Evolutionary conservation across 1,139 yeast species (phyloP).

Genomic region (Protomyces inundatus): DNA sequence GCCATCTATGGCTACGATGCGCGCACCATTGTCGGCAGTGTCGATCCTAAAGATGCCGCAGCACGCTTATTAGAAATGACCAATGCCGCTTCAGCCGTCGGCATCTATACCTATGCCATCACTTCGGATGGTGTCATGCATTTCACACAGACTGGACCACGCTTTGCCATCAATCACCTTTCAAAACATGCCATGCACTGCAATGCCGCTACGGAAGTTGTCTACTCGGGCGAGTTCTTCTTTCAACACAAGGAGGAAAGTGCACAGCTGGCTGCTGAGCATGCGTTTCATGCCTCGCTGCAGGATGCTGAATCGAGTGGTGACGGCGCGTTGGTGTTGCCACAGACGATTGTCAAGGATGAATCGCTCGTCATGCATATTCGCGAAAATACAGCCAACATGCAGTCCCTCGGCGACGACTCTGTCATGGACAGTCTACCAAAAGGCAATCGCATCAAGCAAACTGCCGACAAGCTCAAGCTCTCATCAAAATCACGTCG

Average conservation of each 20-base stretch:
- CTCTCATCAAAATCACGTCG: not conserved
- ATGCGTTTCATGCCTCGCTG: not conserved
- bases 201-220: slow-evolving; percentile 24
- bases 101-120: slow-evolving; percentile 23
- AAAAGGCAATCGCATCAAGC: not conserved
- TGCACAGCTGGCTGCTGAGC: not conserved
- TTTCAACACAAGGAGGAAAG: slow-evolving; percentile 8
- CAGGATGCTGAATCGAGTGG: not conserved
- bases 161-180: slow-evolving; percentile 20
- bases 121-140: slow-evolving; percentile 19
- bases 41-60: slow-evolving; percentile 21
- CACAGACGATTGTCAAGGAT: slow-evolving; percentile 22
- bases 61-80: slow-evolving; percentile 21
- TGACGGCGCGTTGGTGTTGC: not conserved
- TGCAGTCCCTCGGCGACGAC: not conserved
- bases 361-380: slow-evolving; percentile 7
- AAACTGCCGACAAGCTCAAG: not conserved
- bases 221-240: slow-evolving; percentile 25
- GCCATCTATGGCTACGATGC: slow-evolving; percentile 23
- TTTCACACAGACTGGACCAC: slow-evolving; percentile 23
- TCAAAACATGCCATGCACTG: slow-evolving; percentile 25
- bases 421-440: not conserved
- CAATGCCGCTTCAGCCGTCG: slow-evolving; percentile 9
- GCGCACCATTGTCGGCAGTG: slow-evolving; percentile 13
- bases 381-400: slow-evolving; percentile 3